Evolutionary conservation across 2,329 filamentous ascomycete species (phyloP), one percentile per base, ranked within the genome.

Genomic region (Penicillium sp.): DNA sequence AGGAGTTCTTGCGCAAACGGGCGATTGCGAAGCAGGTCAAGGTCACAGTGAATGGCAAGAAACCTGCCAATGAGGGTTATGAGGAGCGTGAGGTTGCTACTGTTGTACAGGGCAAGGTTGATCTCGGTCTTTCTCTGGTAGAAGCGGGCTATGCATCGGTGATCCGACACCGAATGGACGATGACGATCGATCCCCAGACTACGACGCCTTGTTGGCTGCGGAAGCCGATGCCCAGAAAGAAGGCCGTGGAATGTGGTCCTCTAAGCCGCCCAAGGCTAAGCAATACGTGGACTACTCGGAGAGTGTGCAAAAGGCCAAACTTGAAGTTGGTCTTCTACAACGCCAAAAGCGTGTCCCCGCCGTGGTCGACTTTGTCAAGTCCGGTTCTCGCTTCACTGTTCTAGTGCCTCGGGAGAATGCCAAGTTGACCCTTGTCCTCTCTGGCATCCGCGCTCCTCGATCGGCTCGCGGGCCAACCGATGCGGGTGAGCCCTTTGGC

Each of bases 301-400:
- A 96, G 65, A 89, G 77, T 44, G 69, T 90, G 5, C 90, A 96
- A 63, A 95, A 95, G 68, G 92, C 92, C 47, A 96, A 95, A 75
- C 82, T 95, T 37, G 88, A 95, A 64, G 76, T 94, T 25, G 84
- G 85, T 8, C 82, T 87, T 14, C 75, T 98, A 20, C 85, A 92
- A 45, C 80, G 90, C 37, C 89, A 95, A 64, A 90, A 87, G 73
- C 90, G 85, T 65, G 82, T 96, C 3, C 88, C 92, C 6, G 92
- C 85, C 8, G 75, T 98, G 52, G 88, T 98, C 28, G 92, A 98
- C 65, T 98, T 93, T 64, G 92, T 94, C 72, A 95, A 96, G 69
- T 85, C 88, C n/a, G 92, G 85, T 18, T 94, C 89, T 27, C 80
- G 92, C 51, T 98, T 96, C 66, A 94, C 87, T 16, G 75, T 98